phyloP scores from a whole-genome alignment of 306 rosid species.

The Acacia confusa region DNA sequence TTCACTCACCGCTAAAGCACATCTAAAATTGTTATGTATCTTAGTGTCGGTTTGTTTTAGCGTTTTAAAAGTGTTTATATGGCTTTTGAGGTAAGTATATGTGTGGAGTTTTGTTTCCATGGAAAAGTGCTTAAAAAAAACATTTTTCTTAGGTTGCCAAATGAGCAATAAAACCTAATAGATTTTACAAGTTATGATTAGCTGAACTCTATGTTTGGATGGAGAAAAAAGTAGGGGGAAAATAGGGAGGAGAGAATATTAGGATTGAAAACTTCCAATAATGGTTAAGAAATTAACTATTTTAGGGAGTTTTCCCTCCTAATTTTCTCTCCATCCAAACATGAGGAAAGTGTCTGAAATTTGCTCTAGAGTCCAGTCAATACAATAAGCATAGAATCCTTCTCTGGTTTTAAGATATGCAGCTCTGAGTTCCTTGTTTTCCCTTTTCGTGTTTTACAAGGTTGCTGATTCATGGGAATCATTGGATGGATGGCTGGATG shows the following conservation, averaged over 20 bases:
- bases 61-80: too few relatives aligned
- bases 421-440: conserved; percentile 28
- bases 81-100: too few relatives aligned
- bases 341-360: background rate
- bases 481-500: conserved; percentile 97
- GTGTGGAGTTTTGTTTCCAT: too few relatives aligned
- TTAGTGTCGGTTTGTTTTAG: background rate
- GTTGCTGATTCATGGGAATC: conserved; percentile 97
- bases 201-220: background rate
- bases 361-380: conserved; percentile 33
- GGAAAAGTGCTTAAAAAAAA: too few relatives aligned
- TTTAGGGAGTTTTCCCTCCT: too few relatives aligned
- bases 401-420: conserved; percentile 22
- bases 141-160: too few relatives aligned
- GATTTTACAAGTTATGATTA: conserved; percentile 19
- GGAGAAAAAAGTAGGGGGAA: too few relatives aligned
- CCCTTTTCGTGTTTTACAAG: conserved; percentile 40
- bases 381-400: conserved; percentile 17
- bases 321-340: too few relatives aligned
- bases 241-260: too few relatives aligned
- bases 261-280: too few relatives aligned
- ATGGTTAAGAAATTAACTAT: too few relatives aligned
- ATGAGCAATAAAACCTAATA: background rate
- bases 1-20: background rate
- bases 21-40: conserved; percentile 18